Percentiles rank a stretch among this genome's conserved stretches.
Evolutionary conservation across 1,139 yeast genomes (phyloP).

Genomic region (Geotrichum carabidarum): DNA sequence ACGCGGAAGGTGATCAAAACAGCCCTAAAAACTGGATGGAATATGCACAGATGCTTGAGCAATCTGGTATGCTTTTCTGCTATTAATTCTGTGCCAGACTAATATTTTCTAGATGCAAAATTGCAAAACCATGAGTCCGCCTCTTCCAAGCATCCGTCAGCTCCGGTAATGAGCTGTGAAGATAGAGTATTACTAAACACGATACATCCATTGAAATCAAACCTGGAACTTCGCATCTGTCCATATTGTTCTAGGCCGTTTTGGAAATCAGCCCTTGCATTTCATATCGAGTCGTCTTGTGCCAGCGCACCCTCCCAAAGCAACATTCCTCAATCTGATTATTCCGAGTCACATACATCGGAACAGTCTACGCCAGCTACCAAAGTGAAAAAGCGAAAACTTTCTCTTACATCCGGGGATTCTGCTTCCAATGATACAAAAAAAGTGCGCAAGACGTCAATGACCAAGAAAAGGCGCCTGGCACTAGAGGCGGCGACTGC

Average conservation of each 20-base stretch:
- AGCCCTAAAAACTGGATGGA: conserved; percentile 15
- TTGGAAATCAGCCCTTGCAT: conserved; percentile 26
- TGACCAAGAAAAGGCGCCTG: conserved; percentile 18
- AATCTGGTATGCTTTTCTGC: conserved; percentile 2
- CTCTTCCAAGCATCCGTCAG: conserved; percentile 10
- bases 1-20: neutral
- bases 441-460: conserved; percentile 18
- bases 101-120: conserved; percentile 5
- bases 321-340: neutral
- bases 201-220: conserved; percentile 25
- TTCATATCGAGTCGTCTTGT: conserved; percentile 27
- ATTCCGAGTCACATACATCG: neutral
- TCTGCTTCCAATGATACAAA: neutral
- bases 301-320: conserved; percentile 17
- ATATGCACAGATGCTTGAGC: conserved; percentile 16
- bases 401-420: neutral
- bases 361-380: neutral
- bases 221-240: conserved; percentile 32
- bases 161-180: conserved; percentile 18
- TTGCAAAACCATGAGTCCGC: neutral
- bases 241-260: conserved; percentile 35
- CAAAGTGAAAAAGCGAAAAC: neutral
- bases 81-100: neutral
- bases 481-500: conserved; percentile 20
- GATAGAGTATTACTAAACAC: conserved; percentile 17